phyloP scores from a whole-genome alignment of 148 eudicot genomes.

The Fagopyrum esculentum region DNA sequence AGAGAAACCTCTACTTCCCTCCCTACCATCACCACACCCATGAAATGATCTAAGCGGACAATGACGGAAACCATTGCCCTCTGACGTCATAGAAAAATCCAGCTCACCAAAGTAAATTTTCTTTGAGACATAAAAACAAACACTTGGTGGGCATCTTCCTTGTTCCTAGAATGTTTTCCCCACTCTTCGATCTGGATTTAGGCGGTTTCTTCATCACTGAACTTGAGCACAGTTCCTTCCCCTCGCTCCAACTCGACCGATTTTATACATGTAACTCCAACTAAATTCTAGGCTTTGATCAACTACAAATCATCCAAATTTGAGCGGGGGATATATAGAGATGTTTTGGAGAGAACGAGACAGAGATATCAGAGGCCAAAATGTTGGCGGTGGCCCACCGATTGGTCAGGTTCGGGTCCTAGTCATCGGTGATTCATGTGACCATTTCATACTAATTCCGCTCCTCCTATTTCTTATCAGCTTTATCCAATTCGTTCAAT shows the following conservation, averaged over 20 bases:
- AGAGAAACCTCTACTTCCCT: too few species aligned
- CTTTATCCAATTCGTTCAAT: neutral
- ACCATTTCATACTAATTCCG: neutral
- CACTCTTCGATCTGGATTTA: neutral
- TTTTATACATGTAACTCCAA: neutral
- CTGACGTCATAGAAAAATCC: too few species aligned
- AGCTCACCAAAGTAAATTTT: too few species aligned
- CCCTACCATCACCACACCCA: too few species aligned
- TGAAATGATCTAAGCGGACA: too few species aligned
- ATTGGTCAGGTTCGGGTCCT: conserved; percentile 65
- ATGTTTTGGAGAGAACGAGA: conserved; percentile 21
- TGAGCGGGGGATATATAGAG: neutral
- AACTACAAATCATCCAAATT: neutral
- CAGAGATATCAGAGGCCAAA: conserved; percentile 32
- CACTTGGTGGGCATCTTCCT: too few species aligned
- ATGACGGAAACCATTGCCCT: too few species aligned
- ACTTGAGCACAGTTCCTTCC: neutral
- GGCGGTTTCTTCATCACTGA: neutral
- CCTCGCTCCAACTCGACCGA: neutral
- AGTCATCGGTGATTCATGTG: conserved; percentile 73
- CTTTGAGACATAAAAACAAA: too few species aligned
- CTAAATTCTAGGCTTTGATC: neutral
- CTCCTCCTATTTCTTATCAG: neutral
- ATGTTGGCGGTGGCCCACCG: conserved; percentile 41
- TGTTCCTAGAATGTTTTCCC: too few species aligned